Conservation (phyloP, 2,329 filamentous ascomycete genomes). For the Ceratocystis albifundus region DNA sequence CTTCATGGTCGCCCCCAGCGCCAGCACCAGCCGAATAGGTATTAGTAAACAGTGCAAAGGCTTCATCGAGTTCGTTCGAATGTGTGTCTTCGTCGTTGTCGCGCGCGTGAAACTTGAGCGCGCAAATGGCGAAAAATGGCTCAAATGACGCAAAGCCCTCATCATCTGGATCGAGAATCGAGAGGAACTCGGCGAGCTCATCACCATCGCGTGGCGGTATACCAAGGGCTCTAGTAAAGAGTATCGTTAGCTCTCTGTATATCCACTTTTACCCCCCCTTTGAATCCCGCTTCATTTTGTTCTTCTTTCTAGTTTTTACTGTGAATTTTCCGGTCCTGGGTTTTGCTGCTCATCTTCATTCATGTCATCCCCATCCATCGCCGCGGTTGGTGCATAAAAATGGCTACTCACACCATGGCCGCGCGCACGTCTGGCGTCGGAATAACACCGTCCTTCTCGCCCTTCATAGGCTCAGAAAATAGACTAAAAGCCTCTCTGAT, state of each 20-base stretch:
- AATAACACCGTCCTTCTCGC: constrained; percentile 62
- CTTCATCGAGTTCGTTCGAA: constrained; percentile 61
- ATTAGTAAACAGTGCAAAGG: constrained; percentile 69
- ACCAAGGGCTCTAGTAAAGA: constrained; percentile 57
- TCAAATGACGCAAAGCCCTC: constrained; percentile 68
- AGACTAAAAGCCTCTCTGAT: constrained; percentile 83
- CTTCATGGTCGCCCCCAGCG: constrained; percentile 22
- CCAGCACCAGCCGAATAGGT: constrained; percentile 25
- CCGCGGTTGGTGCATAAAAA: background rate
- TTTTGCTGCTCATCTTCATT: no score
- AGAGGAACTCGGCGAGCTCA: constrained; percentile 66
- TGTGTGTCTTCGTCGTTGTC: constrained; percentile 44
- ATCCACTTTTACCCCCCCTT: no score
- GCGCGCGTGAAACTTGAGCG: constrained; percentile 64
- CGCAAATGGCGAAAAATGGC: constrained; percentile 77
- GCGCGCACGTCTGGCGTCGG: constrained; percentile 56
- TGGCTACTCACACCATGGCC: constrained; percentile 53
- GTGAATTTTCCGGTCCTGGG: no score
- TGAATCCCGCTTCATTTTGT: no score
- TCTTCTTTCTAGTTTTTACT: no score
- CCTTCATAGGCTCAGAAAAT: constrained; percentile 59
- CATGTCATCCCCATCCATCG: no score
- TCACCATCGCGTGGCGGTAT: constrained; percentile 50
- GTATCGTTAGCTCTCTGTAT: background rate
- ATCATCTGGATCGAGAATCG: constrained; percentile 69